Evolutionary conservation across 169 alveolate genomes (phyloP).

Genomic region (Cryptosporidium felis): DNA sequence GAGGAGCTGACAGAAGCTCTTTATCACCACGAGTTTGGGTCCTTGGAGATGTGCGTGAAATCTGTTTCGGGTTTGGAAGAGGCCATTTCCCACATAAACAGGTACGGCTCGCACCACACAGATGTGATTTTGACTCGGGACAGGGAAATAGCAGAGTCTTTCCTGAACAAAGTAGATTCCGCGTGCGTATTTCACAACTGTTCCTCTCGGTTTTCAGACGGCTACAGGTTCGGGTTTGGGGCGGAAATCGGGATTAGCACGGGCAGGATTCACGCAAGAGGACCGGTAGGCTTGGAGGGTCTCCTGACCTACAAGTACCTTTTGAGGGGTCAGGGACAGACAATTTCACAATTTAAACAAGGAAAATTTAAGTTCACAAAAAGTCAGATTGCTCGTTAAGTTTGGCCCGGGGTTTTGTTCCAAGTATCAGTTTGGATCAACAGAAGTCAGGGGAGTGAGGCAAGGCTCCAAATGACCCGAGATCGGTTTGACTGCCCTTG

Average conservation of each 20-base stretch:
- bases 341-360: conserved; percentile 64
- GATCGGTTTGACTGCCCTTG: background rate
- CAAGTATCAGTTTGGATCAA: background rate
- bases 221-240: conserved; percentile 80
- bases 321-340: conserved; percentile 77
- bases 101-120: conserved; percentile 81
- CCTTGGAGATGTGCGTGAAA: conserved; percentile 71
- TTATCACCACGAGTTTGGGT: conserved; percentile 75
- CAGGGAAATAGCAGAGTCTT: conserved; percentile 31
- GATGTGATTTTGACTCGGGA: conserved; percentile 77
- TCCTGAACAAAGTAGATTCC: conserved; percentile 74
- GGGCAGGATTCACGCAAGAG: conserved; percentile 79
- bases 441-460: background rate
- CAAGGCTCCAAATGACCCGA: background rate
- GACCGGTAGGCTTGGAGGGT: conserved; percentile 83
- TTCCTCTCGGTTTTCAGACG: conserved; percentile 81
- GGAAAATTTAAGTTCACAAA: conserved; percentile 20
- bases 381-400: background rate
- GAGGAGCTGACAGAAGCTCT: conserved; percentile 47
- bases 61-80: conserved; percentile 71
- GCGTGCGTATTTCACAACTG: conserved; percentile 80
- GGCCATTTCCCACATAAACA: conserved; percentile 77
- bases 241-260: conserved; percentile 84
- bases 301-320: conserved; percentile 76
- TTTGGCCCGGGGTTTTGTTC: background rate